Base-by-base conservation (phyloP, 2,329 filamentous ascomycete genomes). In the Hawksworthiomyces lignivorus region DNA sequence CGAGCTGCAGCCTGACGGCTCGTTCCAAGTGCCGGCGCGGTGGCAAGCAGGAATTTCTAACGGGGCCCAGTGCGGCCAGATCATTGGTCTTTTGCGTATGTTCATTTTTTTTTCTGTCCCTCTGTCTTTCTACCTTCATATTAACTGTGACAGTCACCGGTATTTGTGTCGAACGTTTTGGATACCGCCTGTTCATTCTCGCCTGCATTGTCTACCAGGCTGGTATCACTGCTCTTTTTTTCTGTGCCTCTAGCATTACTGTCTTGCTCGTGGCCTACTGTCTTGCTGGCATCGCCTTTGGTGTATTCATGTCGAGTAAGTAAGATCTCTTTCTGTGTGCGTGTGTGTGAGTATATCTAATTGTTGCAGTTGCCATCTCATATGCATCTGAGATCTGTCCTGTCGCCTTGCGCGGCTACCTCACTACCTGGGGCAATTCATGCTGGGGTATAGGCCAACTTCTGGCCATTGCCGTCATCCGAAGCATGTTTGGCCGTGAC, bases 21-120 rank as follows among this genome's bases (percentile, higher is more conserved):
- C 32, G 22, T 40, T 33, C 29, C 44, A 40, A 34, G 21, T 42
- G 7, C 34, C 36, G 15, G 32, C 44, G 28, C 14, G 26, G 8
- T 41, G 37, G 37, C 43, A 45, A 32, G 21, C 37, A 8, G 37
- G 15, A 22, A 36, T 45, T 18, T 36, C 24, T 31, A 44, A 49
- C 64, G 77, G 60, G 76, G 72, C 49, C 76, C 72, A 69, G 70
- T 73, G 2, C 39, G 73, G 74, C 1, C 72, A 76, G 46, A 65
- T 77, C 24, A 59, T 72, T 28, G 62, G 63, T 18, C 34, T 43
- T 18, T 34, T 43, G 34, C 22, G 39, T 41, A 24, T 8, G 32
- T 36, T 21, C 12, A 9, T 24, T 19, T n/a, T 29, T 14, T n/a
- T 7, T 18, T n/a, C n/a, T n/a, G n/a, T n/a, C n/a, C n/a, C n/a